These are phyloP conservation scores for Solanum boliviense DNA, from an alignment of 257 asterid species.

Conservation along the genomic window DNA sequence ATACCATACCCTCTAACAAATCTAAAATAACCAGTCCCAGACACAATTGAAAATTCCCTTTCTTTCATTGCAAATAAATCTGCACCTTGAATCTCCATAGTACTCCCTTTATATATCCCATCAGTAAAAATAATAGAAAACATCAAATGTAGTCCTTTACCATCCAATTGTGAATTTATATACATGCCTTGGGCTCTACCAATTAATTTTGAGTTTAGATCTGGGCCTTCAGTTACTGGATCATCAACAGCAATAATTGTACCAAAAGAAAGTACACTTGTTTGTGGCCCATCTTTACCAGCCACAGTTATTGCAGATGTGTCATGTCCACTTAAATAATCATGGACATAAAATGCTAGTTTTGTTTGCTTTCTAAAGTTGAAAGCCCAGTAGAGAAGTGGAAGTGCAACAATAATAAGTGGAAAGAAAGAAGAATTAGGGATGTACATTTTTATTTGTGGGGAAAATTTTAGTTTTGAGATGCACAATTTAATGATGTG, in stretches of 20 bases:
- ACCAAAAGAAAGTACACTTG: conserved; percentile 29
- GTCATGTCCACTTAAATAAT: conserved; percentile 27
- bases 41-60: conserved; percentile 32
- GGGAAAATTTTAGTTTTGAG: not conserved
- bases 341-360: conserved; percentile 38
- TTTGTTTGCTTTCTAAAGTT: conserved; percentile 13
- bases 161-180: conserved; percentile 40
- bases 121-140: conserved; percentile 39
- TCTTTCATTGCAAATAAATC: conserved; percentile 24
- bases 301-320: conserved; percentile 30
- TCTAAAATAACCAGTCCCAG: conserved; percentile 37
- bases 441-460: not conserved
- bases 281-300: conserved; percentile 20
- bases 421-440: conserved; percentile 1
- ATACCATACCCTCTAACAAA: conserved; percentile 40
- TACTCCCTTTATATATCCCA: conserved; percentile 37
- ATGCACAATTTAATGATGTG: not conserved
- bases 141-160: conserved; percentile 30
- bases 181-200: conserved; percentile 51
- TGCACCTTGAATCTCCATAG: conserved; percentile 37
- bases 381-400: conserved; percentile 21
- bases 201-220: conserved; percentile 20
- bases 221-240: conserved; percentile 33
- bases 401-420: conserved; percentile 11
- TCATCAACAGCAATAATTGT: conserved; percentile 34